A percentile compares a stretch with the other conserved stretches of the same genome.
Conservation (phyloP, 192 early-diverging fungal genomes). For the Paraglomus brasilianum region DNA sequence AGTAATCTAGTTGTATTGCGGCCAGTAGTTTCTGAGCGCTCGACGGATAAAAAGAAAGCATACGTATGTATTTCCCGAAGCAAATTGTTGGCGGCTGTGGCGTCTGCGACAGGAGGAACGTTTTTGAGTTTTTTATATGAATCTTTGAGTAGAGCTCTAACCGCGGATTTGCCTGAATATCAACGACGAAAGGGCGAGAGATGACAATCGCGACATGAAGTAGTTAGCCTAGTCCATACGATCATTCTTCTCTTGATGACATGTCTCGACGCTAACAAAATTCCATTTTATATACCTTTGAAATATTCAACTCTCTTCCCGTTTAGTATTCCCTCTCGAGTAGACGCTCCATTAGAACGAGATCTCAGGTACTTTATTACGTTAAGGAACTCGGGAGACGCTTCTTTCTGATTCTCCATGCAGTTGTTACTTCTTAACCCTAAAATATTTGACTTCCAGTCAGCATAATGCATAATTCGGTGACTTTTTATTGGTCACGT, state of each 20-base stretch:
- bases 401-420: conserved; percentile 12
- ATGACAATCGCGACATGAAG: not conserved
- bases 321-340: conserved; percentile 84
- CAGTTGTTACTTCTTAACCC: not conserved
- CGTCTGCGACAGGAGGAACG: conserved; percentile 54
- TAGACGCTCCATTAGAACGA: conserved; percentile 68
- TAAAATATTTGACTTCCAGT: not conserved
- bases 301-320: conserved; percentile 92
- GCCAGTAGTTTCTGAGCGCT: conserved; percentile 50
- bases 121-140: conserved; percentile 34
- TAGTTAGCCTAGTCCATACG: not conserved
- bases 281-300: conserved; percentile 59
- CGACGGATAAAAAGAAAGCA: conserved; percentile 78
- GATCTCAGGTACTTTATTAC: conserved; percentile 80
- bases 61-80: conserved; percentile 64
- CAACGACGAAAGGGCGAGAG: not conserved
- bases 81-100: conserved; percentile 62
- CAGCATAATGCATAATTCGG: too few relatives aligned
- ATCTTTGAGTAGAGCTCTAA: conserved; percentile 59
- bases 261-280: not conserved
- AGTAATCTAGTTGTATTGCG: conserved; percentile 46
- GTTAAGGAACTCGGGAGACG: conserved; percentile 22
- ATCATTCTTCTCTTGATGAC: not conserved
- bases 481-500: too few relatives aligned
- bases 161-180: conserved; percentile 61